Percentiles rank a stretch among this genome's conserved stretches.
Conservation (phyloP, 139 green algal genomes). For the Picochlorum costavermella region DNA sequence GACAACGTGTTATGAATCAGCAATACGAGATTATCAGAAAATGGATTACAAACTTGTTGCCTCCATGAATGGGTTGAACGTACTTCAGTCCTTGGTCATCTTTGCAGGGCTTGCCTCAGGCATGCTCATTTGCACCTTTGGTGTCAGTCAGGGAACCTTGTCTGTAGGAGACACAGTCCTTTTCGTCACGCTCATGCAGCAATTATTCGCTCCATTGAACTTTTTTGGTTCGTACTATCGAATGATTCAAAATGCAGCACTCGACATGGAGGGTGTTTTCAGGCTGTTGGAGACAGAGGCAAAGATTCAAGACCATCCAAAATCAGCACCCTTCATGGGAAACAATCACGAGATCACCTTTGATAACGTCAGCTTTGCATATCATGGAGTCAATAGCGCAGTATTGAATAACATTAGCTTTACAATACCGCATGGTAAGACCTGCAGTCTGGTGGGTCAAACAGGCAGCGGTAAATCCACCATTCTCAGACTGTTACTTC, state of each 20-base stretch:
- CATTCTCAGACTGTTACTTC: constrained; percentile 69
- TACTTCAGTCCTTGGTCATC: constrained; percentile 76
- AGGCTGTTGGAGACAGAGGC: constrained; percentile 42
- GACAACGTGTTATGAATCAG: constrained; percentile 36
- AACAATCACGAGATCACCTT: constrained; percentile 32
- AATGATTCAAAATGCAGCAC: constrained; percentile 53
- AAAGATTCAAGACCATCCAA: constrained; percentile 45
- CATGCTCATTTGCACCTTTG: constrained; percentile 25
- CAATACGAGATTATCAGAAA: constrained; percentile 68
- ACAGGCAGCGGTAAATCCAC: constrained; percentile 88
- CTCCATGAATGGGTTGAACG: constrained; percentile 68
- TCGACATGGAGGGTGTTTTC: constrained; percentile 78
- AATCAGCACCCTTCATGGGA: neutral
- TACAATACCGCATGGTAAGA: constrained; percentile 40
- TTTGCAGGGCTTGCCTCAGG: constrained; percentile 42
- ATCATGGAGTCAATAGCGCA: neutral
- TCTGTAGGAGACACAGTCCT: constrained; percentile 79
- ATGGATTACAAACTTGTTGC: constrained; percentile 40
- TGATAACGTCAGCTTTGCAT: constrained; percentile 52
- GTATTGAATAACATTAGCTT: neutral
- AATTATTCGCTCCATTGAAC: constrained; percentile 79
- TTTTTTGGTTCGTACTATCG: constrained; percentile 67
- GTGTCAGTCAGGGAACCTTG: constrained; percentile 39
- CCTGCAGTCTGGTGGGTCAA: constrained; percentile 60
- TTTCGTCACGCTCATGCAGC: constrained; percentile 74